phyloP scores from a whole-genome alignment of 73 alveolate genomes.

The Chromera velia region DNA sequence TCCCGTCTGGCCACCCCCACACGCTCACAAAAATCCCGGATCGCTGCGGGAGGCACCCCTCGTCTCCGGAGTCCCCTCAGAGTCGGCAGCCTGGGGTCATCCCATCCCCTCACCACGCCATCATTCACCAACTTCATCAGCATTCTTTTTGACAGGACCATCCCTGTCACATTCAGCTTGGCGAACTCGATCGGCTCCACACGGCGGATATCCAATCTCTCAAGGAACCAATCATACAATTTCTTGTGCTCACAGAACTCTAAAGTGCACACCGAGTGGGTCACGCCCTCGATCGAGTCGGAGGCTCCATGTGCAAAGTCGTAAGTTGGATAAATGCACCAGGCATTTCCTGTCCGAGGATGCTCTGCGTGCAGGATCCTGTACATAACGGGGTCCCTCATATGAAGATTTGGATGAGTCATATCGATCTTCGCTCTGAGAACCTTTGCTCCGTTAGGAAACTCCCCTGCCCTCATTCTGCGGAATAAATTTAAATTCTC shows the following conservation, averaged over 20 bases:
- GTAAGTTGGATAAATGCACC: constrained; percentile 76
- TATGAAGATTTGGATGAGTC: constrained; percentile 61
- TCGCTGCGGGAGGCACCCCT: constrained; percentile 71
- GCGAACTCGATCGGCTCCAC: not conserved
- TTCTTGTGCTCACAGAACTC: too few species aligned
- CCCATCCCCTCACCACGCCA: constrained; percentile 80
- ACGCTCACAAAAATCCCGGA: constrained; percentile 8
- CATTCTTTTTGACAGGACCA: not conserved
- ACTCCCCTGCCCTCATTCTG: constrained; percentile 61
- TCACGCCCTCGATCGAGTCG: constrained; percentile 77
- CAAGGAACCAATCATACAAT: too few species aligned
- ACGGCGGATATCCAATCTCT: not conserved
- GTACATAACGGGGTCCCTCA: constrained; percentile 61
- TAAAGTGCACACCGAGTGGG: constrained; percentile 76
- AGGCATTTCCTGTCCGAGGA: constrained; percentile 68
- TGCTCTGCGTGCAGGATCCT: constrained; percentile 63
- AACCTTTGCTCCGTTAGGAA: constrained; percentile 33
- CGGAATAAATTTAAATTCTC: constrained; percentile 64
- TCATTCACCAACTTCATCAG: constrained; percentile 55
- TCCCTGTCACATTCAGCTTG: not conserved
- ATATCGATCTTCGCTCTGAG: constrained; percentile 59
- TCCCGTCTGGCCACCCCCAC: not conserved
- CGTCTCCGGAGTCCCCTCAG: constrained; percentile 82
- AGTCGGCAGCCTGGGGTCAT: constrained; percentile 89
- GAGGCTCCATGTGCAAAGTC: constrained; percentile 82